A percentile compares a stretch with the other conserved stretches of the same genome.
phyloP scores from a whole-genome alignment of 139 green algal species.

The Eudorina sp. region DNA sequence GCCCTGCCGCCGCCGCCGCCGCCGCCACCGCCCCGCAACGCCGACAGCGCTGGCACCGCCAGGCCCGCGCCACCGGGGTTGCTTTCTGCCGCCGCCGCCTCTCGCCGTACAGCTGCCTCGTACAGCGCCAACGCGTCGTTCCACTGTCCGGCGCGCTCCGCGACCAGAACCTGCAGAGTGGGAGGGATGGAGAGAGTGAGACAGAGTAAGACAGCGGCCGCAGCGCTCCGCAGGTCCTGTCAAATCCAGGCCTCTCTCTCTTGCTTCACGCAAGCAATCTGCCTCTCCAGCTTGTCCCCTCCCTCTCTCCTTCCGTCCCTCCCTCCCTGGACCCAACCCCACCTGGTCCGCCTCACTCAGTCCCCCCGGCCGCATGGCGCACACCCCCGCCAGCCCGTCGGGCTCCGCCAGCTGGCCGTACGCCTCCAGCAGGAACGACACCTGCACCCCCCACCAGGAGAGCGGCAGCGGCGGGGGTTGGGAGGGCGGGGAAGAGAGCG shows the following conservation, averaged over 20 bases:
- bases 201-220: not conserved
- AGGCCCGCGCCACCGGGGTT: not conserved
- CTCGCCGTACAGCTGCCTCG: constrained; percentile 62
- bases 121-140: constrained; percentile 88
- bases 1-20: not conserved
- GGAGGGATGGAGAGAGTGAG: not conserved
- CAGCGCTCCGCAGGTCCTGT: no score
- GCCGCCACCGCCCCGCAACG: not conserved
- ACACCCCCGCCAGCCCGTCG: constrained; percentile 87
- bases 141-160: constrained; percentile 93
- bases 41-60: not conserved
- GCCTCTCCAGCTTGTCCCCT: no score
- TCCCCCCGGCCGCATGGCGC: constrained; percentile 77
- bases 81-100: not conserved
- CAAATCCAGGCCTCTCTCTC: no score
- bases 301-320: not conserved
- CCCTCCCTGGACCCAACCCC: not conserved
- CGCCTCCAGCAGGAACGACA: constrained; percentile 91
- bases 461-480: not conserved
- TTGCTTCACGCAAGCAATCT: no score
- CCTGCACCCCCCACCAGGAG: constrained; percentile 53
- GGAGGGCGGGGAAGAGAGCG: not conserved
- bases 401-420: constrained; percentile 94
- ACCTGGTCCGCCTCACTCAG: constrained; percentile 54
- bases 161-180: constrained; percentile 74